Evolutionary conservation across 192 early-diverging fungal genomes (phyloP).

Genomic region (Mortierella antarctica): DNA sequence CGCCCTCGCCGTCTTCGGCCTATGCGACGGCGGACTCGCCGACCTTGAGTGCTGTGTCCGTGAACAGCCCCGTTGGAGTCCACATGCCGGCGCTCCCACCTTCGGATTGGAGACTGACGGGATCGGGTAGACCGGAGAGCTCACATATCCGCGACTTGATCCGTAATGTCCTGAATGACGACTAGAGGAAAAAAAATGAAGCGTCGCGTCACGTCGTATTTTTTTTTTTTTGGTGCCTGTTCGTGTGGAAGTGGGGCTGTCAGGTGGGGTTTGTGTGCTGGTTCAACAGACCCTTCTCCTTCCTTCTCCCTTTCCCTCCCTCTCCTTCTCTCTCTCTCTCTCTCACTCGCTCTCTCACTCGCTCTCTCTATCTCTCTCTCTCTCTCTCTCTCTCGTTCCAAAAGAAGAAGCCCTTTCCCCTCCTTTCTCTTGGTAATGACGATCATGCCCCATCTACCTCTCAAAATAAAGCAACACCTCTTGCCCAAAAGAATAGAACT

Average conservation of each 20-base stretch:
- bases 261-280: no score
- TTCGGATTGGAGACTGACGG: slow-evolving; percentile 2
- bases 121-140: slow-evolving; percentile 17
- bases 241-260: no score
- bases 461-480: no score
- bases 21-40: slow-evolving; percentile 29
- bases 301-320: neutral
- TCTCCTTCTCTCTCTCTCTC: neutral
- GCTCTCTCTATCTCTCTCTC: neutral
- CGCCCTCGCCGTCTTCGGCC: slow-evolving; percentile 6
- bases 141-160: slow-evolving; percentile 36
- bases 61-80: slow-evolving; percentile 12
- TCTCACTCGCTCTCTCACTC: neutral
- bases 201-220: no score
- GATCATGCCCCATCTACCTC: neutral
- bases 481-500: no score
- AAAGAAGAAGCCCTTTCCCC: neutral
- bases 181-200: neutral
- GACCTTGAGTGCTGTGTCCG: neutral
- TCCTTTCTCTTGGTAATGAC: neutral
- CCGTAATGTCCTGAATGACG: slow-evolving; percentile 39
- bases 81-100: neutral
- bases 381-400: neutral
- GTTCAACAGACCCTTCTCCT: no score
- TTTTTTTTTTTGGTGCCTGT: no score